Evolutionary conservation across 2,329 filamentous ascomycete genomes (phyloP).

Genomic region (Ophioceras dolichostomum): DNA sequence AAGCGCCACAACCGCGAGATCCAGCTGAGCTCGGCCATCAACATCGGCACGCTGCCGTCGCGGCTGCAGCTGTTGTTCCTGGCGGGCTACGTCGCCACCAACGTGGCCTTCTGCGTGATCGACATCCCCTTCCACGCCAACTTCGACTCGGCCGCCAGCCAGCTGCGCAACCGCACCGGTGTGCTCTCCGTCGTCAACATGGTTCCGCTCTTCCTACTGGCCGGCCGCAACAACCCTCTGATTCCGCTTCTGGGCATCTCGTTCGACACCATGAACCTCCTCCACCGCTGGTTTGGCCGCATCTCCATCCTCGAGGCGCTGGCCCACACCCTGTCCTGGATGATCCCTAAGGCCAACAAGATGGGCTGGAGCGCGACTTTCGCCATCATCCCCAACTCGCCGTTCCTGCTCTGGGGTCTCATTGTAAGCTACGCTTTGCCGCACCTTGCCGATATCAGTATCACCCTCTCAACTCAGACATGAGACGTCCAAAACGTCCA

Average conservation of each 20-base stretch:
- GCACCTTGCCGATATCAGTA: too few species aligned
- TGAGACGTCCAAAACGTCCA: too few species aligned
- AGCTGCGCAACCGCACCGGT: slow-evolving; percentile 57
- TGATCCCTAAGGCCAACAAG: slow-evolving; percentile 25
- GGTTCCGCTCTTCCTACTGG: slow-evolving; percentile 62
- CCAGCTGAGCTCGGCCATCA: slow-evolving; percentile 45
- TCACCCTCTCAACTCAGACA: too few species aligned
- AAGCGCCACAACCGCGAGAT: slow-evolving; percentile 69
- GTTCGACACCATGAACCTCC: slow-evolving; percentile 72
- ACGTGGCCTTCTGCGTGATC: slow-evolving; percentile 64
- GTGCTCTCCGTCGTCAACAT: slow-evolving; percentile 64
- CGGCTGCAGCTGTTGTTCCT: slow-evolving; percentile 64
- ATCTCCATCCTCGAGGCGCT: slow-evolving; percentile 61
- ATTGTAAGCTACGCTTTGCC: slow-evolving; percentile 50
- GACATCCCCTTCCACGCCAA: slow-evolving; percentile 46
- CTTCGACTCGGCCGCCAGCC: slow-evolving; percentile 28
- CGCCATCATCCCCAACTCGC: slow-evolving; percentile 18
- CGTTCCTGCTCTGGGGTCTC: slow-evolving; percentile 49
- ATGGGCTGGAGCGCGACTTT: slow-evolving; percentile 37
- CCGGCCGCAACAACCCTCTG: slow-evolving; percentile 67
- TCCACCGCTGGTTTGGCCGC: slow-evolving; percentile 71
- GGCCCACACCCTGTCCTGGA: slow-evolving; percentile 51
- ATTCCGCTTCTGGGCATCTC: slow-evolving; percentile 61
- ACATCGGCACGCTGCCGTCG: slow-evolving; percentile 62
- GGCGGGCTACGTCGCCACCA: slow-evolving; percentile 53